Evolutionary conservation across 768 basidiomycete genomes (phyloP), one percentile per base, ranked within the genome.

Genomic region (Suillus decipiens): DNA sequence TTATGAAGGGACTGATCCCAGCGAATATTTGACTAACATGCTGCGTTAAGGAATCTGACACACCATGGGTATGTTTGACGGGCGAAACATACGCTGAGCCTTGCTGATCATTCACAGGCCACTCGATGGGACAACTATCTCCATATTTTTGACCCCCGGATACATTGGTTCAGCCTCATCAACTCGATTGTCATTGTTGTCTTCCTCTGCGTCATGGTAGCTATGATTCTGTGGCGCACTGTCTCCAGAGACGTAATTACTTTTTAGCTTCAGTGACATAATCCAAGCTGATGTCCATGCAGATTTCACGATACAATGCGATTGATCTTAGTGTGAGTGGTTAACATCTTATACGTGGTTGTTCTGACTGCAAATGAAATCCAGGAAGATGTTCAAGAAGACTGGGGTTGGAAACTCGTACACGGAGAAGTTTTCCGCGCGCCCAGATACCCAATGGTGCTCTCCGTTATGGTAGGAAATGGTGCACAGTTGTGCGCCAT

Each of bases 351-450:
- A 31, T 33, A 14, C 22, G 34, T 36, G 60, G 28, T 45, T 58
- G 22, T 61, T 56, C 48, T 28, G 39, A 63, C 54, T 22, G 63
- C 19, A 9, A 53, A 37, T 41, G 2, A 31, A 37, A 37, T 61
- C 39, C 66, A 94, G 92, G 95, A 96, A 71, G 95, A 96, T 70
- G 92, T 97, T 2, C 94, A 96, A 75, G 96, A 99, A 78, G 96
- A 99, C 69, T 96, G 90, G 85, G 96, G 96, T 2, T 99, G 96
- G 96, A 99, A 99, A 72, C 85, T 99, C 19, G 88, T 99, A 28
- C 95, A 97, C 68, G 95, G 95, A 24, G 96, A 99, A 76, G 93
- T 99, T 19, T 99, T 98, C 82, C 86, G 96, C 24, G 80, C 89
- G 1, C 96, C 96, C 1, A 77, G 78, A 51, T 83, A 89, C 60